Percentiles rank a stretch among this genome's conserved stretches.
phyloP scores from a whole-genome alignment of 2,329 filamentous ascomycete genomes.

The Alternaria sp. region DNA sequence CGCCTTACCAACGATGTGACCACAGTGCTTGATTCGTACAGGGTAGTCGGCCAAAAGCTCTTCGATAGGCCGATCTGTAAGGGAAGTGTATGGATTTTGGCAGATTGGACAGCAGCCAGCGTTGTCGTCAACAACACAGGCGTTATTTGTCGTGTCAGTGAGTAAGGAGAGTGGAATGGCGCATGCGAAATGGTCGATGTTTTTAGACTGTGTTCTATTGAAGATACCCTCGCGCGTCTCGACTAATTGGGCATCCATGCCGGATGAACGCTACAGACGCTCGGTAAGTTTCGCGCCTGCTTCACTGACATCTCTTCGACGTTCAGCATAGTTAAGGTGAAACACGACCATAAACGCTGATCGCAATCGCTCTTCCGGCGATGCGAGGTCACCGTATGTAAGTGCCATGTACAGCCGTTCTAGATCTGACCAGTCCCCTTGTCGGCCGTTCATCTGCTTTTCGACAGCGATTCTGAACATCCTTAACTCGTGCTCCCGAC shows the following conservation, averaged over 20 bases:
- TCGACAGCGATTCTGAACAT: conserved; percentile 27
- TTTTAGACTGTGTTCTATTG: conserved; percentile 2
- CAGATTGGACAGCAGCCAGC: conserved; percentile 30
- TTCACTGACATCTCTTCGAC: conserved; percentile 9
- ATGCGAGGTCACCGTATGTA: conserved; percentile 17
- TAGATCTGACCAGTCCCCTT: conserved; percentile 17
- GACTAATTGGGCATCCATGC: not conserved
- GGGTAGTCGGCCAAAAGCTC: conserved; percentile 35
- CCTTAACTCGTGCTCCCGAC: conserved; percentile 16
- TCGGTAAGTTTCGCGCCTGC: conserved; percentile 7
- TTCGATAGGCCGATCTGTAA: conserved; percentile 13
- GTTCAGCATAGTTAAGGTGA: conserved; percentile 24
- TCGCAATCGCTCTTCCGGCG: conserved; percentile 18
- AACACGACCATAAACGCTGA: conserved; percentile 22
- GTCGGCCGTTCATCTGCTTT: conserved; percentile 16
- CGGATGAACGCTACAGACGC: conserved; percentile 1
- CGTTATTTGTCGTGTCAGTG: not conserved
- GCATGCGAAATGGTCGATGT: conserved; percentile 36
- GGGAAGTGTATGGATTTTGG: conserved; percentile 31
- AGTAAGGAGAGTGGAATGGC: conserved; percentile 26
- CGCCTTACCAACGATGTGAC: conserved; percentile 34
- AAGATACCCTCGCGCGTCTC: conserved; percentile 13
- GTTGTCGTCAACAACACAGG: conserved; percentile 17
- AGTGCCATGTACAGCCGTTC: conserved; percentile 34
- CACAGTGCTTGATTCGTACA: conserved; percentile 39